Evolutionary conservation across 2,329 filamentous ascomycete species (phyloP).

Genomic region (Thermothelomyces thermophilus): DNA sequence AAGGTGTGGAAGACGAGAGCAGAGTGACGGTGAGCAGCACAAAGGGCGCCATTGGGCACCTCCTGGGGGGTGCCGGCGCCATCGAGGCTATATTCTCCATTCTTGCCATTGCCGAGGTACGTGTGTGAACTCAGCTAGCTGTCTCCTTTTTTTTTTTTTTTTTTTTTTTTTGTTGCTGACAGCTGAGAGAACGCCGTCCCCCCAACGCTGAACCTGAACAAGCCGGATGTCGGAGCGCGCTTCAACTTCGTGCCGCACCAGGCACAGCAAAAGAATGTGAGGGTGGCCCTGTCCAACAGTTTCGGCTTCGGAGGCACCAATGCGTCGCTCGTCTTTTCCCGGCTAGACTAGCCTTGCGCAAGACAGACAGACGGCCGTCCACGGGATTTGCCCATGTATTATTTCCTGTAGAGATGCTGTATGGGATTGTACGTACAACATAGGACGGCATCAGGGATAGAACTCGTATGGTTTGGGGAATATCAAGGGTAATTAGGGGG

Average conservation of each 20-base stretch:
- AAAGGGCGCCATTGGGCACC: slow-evolving; percentile 86
- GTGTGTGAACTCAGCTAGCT: slow-evolving; percentile 24
- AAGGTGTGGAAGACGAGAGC: slow-evolving; percentile 54
- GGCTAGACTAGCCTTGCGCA: slow-evolving; percentile 29
- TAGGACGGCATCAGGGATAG: too few relatives aligned
- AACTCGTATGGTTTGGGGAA: too few relatives aligned
- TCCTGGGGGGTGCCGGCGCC: slow-evolving; percentile 85
- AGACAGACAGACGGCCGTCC: too few relatives aligned
- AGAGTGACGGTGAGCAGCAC: slow-evolving; percentile 84
- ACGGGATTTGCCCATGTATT: not conserved
- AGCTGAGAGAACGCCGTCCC: slow-evolving; percentile 63
- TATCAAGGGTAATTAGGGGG: too few relatives aligned
- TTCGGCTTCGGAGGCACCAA: slow-evolving; percentile 98
- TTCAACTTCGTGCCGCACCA: slow-evolving; percentile 79
- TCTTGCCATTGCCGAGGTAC: slow-evolving; percentile 68
- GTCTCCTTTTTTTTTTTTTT: too few relatives aligned
- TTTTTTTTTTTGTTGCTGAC: not conserved
- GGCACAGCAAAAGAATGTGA: slow-evolving; percentile 63
- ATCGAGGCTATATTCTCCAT: slow-evolving; percentile 84
- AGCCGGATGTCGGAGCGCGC: slow-evolving; percentile 57
- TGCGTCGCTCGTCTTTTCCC: slow-evolving; percentile 74
- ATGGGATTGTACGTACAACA: not conserved
- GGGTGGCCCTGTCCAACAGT: slow-evolving; percentile 82
- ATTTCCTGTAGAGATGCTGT: not conserved
- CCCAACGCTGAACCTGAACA: slow-evolving; percentile 76